Percentiles rank a stretch among this genome's conserved stretches.
These are phyloP conservation scores for Ophiostoma perfectum DNA, from an alignment of 2,329 filamentous ascomycete genomes.

Conservation along the genomic window DNA sequence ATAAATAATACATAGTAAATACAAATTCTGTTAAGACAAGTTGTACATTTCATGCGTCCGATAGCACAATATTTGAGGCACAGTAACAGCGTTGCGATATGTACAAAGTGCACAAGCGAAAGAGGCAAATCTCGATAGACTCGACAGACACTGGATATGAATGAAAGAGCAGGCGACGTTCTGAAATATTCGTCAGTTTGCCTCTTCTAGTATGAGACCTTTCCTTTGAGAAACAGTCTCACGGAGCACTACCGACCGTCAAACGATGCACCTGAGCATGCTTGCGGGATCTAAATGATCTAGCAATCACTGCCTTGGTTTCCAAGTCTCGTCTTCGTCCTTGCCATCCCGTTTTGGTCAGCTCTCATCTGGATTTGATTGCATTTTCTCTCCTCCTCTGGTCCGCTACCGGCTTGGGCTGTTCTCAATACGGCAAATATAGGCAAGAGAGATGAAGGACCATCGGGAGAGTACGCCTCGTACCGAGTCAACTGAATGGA, in stretches of 20 bases:
- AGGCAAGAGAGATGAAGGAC: background rate
- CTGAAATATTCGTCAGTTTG: background rate
- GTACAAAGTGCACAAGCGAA: background rate
- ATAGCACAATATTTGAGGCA: background rate
- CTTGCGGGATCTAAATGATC: background rate
- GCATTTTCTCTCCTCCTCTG: background rate
- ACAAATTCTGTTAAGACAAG: background rate
- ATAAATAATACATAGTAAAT: background rate
- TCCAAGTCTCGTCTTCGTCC: background rate
- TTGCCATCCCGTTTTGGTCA: background rate
- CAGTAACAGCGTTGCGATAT: background rate
- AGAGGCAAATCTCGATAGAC: background rate
- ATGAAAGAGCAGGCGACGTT: background rate
- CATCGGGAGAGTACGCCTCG: background rate
- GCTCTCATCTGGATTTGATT: background rate
- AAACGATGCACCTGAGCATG: background rate
- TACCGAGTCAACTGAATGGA: background rate
- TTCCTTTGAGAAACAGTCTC: background rate
- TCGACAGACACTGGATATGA: background rate
- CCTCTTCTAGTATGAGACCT: background rate
- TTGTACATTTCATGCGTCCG: background rate
- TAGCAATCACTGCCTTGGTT: background rate
- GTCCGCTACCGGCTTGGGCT: background rate
- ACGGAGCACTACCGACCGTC: constrained; percentile 6
- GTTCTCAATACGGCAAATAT: background rate